Conservation (phyloP, 2,329 filamentous ascomycete species). For the Trichoderma brevicompactum region DNA sequence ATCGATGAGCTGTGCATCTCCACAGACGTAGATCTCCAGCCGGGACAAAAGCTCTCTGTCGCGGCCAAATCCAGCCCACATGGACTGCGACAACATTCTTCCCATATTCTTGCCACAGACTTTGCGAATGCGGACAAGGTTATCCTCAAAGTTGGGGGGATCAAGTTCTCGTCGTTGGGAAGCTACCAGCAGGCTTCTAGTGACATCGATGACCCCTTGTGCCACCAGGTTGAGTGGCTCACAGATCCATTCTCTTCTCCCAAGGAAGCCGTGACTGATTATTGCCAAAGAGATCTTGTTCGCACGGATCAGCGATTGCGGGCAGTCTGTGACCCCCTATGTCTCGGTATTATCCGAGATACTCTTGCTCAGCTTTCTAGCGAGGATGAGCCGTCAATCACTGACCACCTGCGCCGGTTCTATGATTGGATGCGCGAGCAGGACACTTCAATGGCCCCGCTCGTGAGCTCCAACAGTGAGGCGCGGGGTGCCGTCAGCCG, state of each 20-base stretch:
- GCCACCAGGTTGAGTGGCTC: slow-evolving; percentile 26
- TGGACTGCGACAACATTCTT: slow-evolving; percentile 27
- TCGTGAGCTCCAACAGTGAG: background rate
- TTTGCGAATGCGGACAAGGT: background rate
- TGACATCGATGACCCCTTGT: background rate
- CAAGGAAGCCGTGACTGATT: background rate
- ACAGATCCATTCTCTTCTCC: slow-evolving; percentile 20
- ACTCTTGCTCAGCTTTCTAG: slow-evolving; percentile 16
- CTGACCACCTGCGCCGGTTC: slow-evolving; percentile 1
- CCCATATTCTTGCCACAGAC: slow-evolving; percentile 7
- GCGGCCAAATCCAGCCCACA: background rate
- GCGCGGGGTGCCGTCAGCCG: slow-evolving; percentile 4
- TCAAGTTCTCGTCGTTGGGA: slow-evolving; percentile 25
- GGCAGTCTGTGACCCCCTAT: slow-evolving; percentile 9
- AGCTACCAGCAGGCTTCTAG: background rate
- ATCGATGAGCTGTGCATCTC: slow-evolving; percentile 28
- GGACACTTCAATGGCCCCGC: background rate
- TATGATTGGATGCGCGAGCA: slow-evolving; percentile 23
- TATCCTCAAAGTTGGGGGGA: slow-evolving; percentile 19
- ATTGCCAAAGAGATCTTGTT: slow-evolving; percentile 15
- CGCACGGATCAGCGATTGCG: background rate
- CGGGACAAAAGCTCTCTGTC: slow-evolving; percentile 24
- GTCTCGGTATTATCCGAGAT: slow-evolving; percentile 13
- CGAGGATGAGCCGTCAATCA: slow-evolving; percentile 6
- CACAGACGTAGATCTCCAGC: slow-evolving; percentile 22